A percentile compares a stretch with the other conserved stretches of the same genome.
These are phyloP conservation scores for Apiotrichum montevideense DNA, from an alignment of 1,284 basidiomycete species.

Conservation along the genomic window DNA sequence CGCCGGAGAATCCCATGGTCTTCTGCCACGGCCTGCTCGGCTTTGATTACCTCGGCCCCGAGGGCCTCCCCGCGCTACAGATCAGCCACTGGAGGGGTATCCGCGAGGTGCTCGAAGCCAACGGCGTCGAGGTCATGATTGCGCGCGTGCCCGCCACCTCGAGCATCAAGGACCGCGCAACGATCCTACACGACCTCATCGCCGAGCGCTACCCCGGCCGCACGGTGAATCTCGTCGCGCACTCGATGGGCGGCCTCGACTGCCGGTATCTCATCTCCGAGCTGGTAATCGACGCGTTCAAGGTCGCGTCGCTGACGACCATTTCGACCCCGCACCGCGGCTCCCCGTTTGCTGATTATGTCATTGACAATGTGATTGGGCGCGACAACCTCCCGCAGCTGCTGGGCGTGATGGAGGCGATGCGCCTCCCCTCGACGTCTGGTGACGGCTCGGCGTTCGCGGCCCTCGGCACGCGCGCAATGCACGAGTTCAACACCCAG, in stretches of 20 bases:
- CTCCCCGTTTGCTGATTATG: slow-evolving; percentile 87
- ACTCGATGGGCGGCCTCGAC: slow-evolving; percentile 93
- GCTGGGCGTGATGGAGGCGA: slow-evolving; percentile 54
- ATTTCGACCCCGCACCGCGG: slow-evolving; percentile 86
- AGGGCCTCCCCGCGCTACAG: slow-evolving; percentile 52
- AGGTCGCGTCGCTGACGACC: slow-evolving; percentile 78
- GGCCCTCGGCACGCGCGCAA: slow-evolving; percentile 73
- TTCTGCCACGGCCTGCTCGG: slow-evolving; percentile 91
- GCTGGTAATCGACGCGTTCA: slow-evolving; percentile 45
- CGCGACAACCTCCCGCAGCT: slow-evolving; percentile 49
- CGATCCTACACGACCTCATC: slow-evolving; percentile 74
- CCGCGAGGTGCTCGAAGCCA: slow-evolving; percentile 77
- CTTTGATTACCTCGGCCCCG: slow-evolving; percentile 55
- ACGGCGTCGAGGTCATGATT: slow-evolving; percentile 84
- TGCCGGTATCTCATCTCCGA: slow-evolving; percentile 68
- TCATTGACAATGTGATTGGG: slow-evolving; percentile 71
- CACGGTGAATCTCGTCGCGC: slow-evolving; percentile 84
- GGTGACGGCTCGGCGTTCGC: slow-evolving; percentile 89
- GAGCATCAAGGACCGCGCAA: slow-evolving; percentile 75
- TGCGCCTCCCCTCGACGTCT: slow-evolving; percentile 64
- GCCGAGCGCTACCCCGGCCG: slow-evolving; percentile 70
- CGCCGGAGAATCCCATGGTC: slow-evolving; percentile 75
- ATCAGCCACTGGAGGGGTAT: slow-evolving; percentile 94
- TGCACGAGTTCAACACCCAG: slow-evolving; percentile 79
- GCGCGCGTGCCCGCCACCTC: slow-evolving; percentile 87